These are phyloP conservation scores for Pyrenochaeta sp. DNA, from an alignment of 2,329 filamentous ascomycete species.

Conservation along the genomic window DNA sequence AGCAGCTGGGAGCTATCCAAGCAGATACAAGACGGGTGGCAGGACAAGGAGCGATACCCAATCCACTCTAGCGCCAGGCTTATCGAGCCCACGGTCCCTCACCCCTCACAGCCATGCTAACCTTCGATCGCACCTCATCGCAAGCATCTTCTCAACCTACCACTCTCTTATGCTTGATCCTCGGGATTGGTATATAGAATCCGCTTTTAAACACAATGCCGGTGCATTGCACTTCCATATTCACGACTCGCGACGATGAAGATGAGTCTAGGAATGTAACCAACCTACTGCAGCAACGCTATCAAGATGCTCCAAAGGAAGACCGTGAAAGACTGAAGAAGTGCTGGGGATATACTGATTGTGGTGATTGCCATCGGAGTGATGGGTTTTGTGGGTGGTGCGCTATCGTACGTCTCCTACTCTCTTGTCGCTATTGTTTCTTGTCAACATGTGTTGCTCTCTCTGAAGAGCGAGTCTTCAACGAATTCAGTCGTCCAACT, in stretches of 20 bases:
- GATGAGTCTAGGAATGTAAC: constrained; percentile 29
- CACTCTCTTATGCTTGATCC: neutral
- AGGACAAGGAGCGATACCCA: neutral
- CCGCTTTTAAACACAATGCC: constrained; percentile 7
- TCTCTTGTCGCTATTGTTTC: neutral
- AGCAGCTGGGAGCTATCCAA: neutral
- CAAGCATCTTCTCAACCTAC: neutral
- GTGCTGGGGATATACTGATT: constrained; percentile 48
- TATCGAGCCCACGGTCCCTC: constrained; percentile 10
- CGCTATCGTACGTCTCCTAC: constrained; percentile 46
- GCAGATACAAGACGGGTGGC: neutral
- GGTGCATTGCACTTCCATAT: constrained; percentile 23
- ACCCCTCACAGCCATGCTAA: neutral
- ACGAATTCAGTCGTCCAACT: neutral
- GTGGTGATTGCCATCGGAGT: constrained; percentile 48
- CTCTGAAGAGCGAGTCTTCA: too few relatives aligned
- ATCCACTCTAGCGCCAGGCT: constrained; percentile 14
- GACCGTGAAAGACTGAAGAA: constrained; percentile 40
- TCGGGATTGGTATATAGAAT: neutral
- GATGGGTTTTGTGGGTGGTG: constrained; percentile 55
- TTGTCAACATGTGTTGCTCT: neutral
- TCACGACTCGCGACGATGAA: constrained; percentile 2
- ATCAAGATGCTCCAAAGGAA: constrained; percentile 39
- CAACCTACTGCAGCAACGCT: constrained; percentile 32
- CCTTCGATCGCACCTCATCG: constrained; percentile 1